Conservation (phyloP, 768 basidiomycete genomes). For the Neoboletus magnificus region DNA sequence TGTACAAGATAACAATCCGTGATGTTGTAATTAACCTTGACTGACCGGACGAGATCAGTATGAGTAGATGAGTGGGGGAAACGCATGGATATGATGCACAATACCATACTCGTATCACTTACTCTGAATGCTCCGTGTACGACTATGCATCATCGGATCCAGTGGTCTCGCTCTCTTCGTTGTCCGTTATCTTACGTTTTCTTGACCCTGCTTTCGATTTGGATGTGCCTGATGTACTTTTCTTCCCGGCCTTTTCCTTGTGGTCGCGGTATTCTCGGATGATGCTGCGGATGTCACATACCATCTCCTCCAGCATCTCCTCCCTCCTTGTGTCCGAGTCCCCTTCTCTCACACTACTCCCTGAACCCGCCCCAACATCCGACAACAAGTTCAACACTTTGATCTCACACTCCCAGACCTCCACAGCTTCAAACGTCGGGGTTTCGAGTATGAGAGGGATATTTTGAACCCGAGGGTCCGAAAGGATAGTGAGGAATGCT, state of each 20-base stretch:
- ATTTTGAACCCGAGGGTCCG: conserved; percentile 60
- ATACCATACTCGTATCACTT: neutral
- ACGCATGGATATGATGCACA: neutral
- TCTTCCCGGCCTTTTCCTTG: conserved; percentile 7
- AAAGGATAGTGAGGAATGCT: conserved; percentile 63
- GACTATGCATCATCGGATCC: conserved; percentile 5
- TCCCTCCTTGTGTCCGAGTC: neutral
- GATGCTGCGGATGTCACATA: conserved; percentile 9
- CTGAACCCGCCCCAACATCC: conserved; percentile 2
- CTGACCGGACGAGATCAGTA: neutral
- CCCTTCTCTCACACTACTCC: neutral
- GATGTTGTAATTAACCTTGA: neutral
- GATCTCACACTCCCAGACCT: conserved; percentile 75
- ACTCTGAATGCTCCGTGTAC: neutral
- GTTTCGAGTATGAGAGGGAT: conserved; percentile 86
- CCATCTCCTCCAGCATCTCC: conserved; percentile 7
- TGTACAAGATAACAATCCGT: neutral
- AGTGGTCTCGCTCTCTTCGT: conserved; percentile 3
- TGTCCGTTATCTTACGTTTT: conserved; percentile 3
- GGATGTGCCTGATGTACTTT: neutral
- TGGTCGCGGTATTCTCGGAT: conserved; percentile 11
- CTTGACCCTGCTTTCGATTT: conserved; percentile 1
- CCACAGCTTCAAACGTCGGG: conserved; percentile 61
- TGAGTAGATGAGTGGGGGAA: neutral
- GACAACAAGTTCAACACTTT: conserved; percentile 51